Conservation (phyloP, 352 stramenopile genomes). For the Bremia lactucae region DNA sequence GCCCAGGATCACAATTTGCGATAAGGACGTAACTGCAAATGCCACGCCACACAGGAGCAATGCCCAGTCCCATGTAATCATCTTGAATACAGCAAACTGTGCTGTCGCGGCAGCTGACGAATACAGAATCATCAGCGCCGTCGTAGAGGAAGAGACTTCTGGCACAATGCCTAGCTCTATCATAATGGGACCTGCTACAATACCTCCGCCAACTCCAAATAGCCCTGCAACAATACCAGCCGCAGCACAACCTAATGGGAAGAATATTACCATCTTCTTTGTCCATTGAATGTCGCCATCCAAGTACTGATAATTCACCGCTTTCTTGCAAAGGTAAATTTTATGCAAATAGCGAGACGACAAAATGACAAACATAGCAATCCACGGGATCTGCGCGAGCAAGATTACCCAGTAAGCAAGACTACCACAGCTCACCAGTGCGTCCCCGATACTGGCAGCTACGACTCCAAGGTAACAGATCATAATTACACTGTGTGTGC, state of each 20-base stretch:
- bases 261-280: conserved; percentile 30
- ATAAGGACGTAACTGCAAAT: conserved; percentile 35
- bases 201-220: conserved; percentile 42
- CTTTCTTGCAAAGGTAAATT: conserved; percentile 28
- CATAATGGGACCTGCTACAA: conserved; percentile 23
- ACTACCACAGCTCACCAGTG: conserved; percentile 23
- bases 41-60: conserved; percentile 26
- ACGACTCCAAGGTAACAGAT: conserved; percentile 35
- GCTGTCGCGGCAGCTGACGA: conserved; percentile 36
- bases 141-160: conserved; percentile 32
- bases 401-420: conserved; percentile 45
- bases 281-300: conserved; percentile 39
- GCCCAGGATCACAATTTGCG: conserved; percentile 38
- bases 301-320: conserved; percentile 28
- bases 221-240: conserved; percentile 41
- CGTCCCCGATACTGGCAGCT: conserved; percentile 18
- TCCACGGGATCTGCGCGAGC: conserved; percentile 42
- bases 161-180: conserved; percentile 24
- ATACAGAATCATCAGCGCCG: conserved; percentile 41
- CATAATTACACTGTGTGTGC: conserved; percentile 27
- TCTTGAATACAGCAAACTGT: conserved; percentile 46
- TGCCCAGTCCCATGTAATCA: conserved; percentile 48
- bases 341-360: conserved; percentile 21
- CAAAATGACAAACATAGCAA: conserved; percentile 30
- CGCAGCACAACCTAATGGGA: conserved; percentile 27